Base-by-base conservation (phyloP, 257 asterid species). In the Fraxinus cuspidata region DNA sequence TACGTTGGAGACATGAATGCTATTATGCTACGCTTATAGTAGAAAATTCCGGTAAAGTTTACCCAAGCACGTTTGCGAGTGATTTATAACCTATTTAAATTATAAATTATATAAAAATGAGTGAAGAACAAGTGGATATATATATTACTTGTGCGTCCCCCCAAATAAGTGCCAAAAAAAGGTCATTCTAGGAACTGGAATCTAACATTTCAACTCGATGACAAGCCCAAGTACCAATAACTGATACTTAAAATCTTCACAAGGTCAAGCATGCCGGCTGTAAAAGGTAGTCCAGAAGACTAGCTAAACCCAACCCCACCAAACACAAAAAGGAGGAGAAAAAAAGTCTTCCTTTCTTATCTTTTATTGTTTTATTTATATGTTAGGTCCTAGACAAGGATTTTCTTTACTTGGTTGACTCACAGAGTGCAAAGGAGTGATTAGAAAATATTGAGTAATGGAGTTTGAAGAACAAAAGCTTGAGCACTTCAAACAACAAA, bases 401-500 rank as follows among this genome's bases (percentile, higher is more conserved):
- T 19, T 53, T 53, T 56, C 65, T 19, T 56, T 4, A 7, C 27
- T 56, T 19, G 25, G 2, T n/a, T 56, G 21, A 56, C 65, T 56
- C 0, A 6, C 12, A 51, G 60, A 49, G n/a, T 49, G 4, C 49
- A 42, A 40, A 40, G 3, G 53, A 47, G 58, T 47, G 58, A 47
- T 47, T n/a, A 4, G 58, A 47, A 47, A 47, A 47, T 47, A 47
- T 7, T 51, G 40, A 13, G 80, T 27, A 25, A 81, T 84, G 82
- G 81, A 79, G 42, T 16, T 74, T 4, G 77, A 42, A n/a, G 79
- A 67, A 29, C 79, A 81, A 53, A 67, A 72, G 67, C 34, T 82
- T 8, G 76, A 80, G 60, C 81, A 82, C 3, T 82, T 82, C 29
- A 85, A 77, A 58, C 84, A 84, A 69, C 70, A 77, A 67, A 3